Conservation (phyloP, 129 eudicot genomes). For the Daucus carota region DH1_v3.0 NC_030382.2:56523001-56523500, state of each 20-base stretch:
- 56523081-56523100: background rate
- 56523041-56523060: background rate
- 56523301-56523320: slow-evolving; percentile 73
- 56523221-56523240: background rate
- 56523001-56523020: background rate
- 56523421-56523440: background rate
- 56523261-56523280: slow-evolving; percentile 50
- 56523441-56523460: background rate
- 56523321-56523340: slow-evolving; percentile 25
- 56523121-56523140: slow-evolving; percentile 1
- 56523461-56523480: background rate
- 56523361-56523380: slow-evolving; percentile 46
- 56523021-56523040: background rate
- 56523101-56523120: background rate
- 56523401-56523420: background rate
- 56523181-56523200: slow-evolving; percentile 41
- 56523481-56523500: background rate
- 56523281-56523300: slow-evolving; percentile 94
- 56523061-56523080: background rate
- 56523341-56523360: slow-evolving; percentile 11
- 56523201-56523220: background rate
- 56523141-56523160: slow-evolving; percentile 15
- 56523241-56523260: background rate
- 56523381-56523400: slow-evolving; percentile 52
- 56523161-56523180: slow-evolving; percentile 18